Conservation (phyloP, 495 filamentous ascomycete species). For the Penicillium cinerascens region DNA sequence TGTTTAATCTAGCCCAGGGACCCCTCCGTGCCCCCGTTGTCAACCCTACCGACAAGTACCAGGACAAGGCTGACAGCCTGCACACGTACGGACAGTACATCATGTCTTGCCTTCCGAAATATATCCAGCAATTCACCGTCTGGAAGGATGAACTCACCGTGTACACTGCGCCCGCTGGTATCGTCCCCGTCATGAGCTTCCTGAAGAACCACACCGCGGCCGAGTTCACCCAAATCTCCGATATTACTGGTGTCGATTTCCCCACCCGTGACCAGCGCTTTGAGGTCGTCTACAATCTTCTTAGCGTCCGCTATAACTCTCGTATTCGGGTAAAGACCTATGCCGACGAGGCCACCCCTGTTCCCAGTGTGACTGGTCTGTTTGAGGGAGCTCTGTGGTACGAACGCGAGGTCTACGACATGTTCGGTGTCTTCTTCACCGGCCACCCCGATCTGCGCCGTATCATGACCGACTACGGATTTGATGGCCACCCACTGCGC, state of each 20-base stretch:
- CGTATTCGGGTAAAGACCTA: conserved; percentile 99
- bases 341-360: conserved; percentile 89
- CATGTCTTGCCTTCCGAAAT: conserved; percentile 94
- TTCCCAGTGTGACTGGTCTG: conserved; percentile 79
- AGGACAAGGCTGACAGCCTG: conserved; percentile 74
- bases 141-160: conserved; percentile 99
- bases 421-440: conserved; percentile 96
- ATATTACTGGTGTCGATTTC: conserved; percentile 93
- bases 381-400: conserved; percentile 99
- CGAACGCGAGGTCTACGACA: conserved; percentile 94
- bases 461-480: conserved; percentile 99
- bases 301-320: conserved; percentile 92
- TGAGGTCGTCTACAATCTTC: conserved; percentile 96
- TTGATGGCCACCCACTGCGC: conserved; percentile 93
- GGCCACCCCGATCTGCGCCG: conserved; percentile 93
- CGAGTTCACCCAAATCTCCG: conserved; percentile 89
- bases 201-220: conserved; percentile 96
- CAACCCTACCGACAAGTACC: conserved; percentile 90
- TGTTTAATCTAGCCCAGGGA: conserved; percentile 43
- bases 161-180: conserved; percentile 81
- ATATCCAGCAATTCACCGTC: conserved; percentile 97
- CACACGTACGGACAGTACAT: conserved; percentile 96
- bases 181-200: conserved; percentile 89
- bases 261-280: conserved; percentile 92
- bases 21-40: conserved; percentile 74